A percentile compares a stretch with the other conserved stretches of the same genome.
Conservation (phyloP, 129 eudicot species). For the Silybum marianum region DNA sequence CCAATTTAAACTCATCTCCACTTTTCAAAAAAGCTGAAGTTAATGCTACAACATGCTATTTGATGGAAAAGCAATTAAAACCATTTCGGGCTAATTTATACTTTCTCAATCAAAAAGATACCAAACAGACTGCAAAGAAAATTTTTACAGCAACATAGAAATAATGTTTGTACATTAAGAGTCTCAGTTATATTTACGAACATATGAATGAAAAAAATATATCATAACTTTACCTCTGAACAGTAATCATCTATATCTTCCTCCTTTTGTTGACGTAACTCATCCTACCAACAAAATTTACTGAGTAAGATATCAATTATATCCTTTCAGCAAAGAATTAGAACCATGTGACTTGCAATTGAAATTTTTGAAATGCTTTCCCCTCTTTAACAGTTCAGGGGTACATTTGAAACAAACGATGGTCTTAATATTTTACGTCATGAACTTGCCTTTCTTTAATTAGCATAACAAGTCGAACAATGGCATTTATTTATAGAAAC, state of each 20-base stretch:
- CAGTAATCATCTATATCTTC: constrained; percentile 97
- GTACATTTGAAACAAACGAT: neutral
- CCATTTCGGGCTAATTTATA: too few species aligned
- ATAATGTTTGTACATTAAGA: neutral
- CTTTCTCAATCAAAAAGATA: too few species aligned
- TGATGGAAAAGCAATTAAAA: too few species aligned
- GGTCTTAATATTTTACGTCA: neutral
- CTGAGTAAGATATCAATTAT: constrained; percentile 2
- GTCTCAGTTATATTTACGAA: neutral
- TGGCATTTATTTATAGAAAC: neutral
- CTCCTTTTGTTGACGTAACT: constrained; percentile 84
- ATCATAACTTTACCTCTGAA: constrained; percentile 64
- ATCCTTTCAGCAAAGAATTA: neutral
- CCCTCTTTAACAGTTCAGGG: neutral
- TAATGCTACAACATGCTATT: too few species aligned
- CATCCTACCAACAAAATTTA: constrained; percentile 60
- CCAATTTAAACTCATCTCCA: too few species aligned
- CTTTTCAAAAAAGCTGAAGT: too few species aligned
- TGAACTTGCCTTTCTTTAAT: neutral
- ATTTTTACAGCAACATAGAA: neutral
- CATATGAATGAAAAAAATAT: neutral
- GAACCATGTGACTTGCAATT: too few species aligned
- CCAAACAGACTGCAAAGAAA: neutral
- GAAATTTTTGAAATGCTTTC: neutral
- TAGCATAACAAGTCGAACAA: neutral